Base-by-base conservation (phyloP, 2,329 filamentous ascomycete species). In the Ophiocordyceps robertsii region DNA sequence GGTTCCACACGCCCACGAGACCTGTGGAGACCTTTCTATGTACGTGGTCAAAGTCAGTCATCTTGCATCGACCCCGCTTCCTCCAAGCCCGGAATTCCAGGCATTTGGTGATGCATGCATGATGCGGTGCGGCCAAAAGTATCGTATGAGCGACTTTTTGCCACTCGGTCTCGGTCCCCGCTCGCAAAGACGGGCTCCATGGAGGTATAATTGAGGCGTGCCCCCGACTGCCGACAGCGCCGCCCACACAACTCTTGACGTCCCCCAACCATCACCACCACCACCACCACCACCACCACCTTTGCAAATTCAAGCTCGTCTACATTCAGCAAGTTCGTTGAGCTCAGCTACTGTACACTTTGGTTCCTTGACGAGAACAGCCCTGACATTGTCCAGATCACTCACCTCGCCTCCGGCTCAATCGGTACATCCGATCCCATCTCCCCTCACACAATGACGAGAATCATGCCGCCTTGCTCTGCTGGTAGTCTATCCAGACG, bases 391-490 rank as follows among this genome's bases (percentile, higher is more conserved):
- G 2, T 17, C 13, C 37, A 48, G 47, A 40, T 43, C 9, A 12
- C 41, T 29, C 19, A 19, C 19, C 19, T 19, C 19, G 19, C 19
- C 14, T 10, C n/a, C n/a, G n/a, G 17, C 13, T 8, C 42, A 51
- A 49, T 27, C 46, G 54, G 57, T 60, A 60, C 49, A 51, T 42
- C 19, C 35, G 49, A 46, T 35, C 42, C 48, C 48, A 46, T 29
- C 41, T 44, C 42, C 47, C 49, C 46, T 27, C 31, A 42, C 44
- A 37, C 38, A 43, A 47, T 43, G 45, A 43, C 47, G 45, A 43
- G 51, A 50, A 52, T 44, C 54, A 61, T 63, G 60, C 53, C 53
- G 43, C 50, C 58, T 56, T 62, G 60, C 51, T 44, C 49, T 51
- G 52, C 51, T 50, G 53, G 57, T 58, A 55, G 46, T 47, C 41